These are phyloP conservation scores for Arthromyces matolae DNA, from an alignment of 768 basidiomycete species.

Conservation along the genomic window DNA sequence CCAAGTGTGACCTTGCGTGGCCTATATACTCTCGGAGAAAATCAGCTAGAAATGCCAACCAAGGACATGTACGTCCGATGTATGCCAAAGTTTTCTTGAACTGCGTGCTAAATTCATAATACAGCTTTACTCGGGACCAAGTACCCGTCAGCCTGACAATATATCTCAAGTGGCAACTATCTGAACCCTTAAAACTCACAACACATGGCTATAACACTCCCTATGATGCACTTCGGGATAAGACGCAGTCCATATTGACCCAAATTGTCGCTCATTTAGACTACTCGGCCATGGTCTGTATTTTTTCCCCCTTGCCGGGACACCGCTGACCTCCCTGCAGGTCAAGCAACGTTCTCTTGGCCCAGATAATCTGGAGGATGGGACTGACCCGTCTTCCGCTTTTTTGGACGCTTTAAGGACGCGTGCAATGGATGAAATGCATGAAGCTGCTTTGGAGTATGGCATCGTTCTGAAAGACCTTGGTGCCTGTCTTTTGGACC, in stretches of 20 bases:
- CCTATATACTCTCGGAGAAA: constrained; percentile 77
- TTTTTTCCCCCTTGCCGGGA: no score
- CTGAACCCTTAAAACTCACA: constrained; percentile 58
- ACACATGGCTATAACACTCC: constrained; percentile 84
- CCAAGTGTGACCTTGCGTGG: constrained; percentile 81
- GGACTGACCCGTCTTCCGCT: constrained; percentile 63
- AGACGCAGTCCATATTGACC: constrained; percentile 83
- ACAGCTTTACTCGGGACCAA: constrained; percentile 80
- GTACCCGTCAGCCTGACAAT: constrained; percentile 82
- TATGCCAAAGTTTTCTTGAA: not conserved
- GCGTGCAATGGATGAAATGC: constrained; percentile 85
- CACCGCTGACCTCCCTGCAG: no score
- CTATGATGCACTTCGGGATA: constrained; percentile 74
- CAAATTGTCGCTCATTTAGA: constrained; percentile 79
- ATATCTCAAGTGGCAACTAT: constrained; percentile 73
- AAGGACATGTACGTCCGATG: constrained; percentile 66
- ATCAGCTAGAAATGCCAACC: constrained; percentile 83
- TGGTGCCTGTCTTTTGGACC: constrained; percentile 38
- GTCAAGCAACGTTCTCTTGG: constrained; percentile 79
- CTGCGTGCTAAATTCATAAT: constrained; percentile 1
- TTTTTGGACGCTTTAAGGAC: constrained; percentile 81
- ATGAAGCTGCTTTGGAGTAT: constrained; percentile 76
- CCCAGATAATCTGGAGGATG: constrained; percentile 71
- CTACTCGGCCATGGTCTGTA: constrained; percentile 42
- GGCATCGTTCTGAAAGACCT: constrained; percentile 82